A percentile compares a stretch with the other conserved stretches of the same genome.
phyloP scores from a whole-genome alignment of 2,329 filamentous ascomycete genomes.

The Diaporthe australafricana region DNA sequence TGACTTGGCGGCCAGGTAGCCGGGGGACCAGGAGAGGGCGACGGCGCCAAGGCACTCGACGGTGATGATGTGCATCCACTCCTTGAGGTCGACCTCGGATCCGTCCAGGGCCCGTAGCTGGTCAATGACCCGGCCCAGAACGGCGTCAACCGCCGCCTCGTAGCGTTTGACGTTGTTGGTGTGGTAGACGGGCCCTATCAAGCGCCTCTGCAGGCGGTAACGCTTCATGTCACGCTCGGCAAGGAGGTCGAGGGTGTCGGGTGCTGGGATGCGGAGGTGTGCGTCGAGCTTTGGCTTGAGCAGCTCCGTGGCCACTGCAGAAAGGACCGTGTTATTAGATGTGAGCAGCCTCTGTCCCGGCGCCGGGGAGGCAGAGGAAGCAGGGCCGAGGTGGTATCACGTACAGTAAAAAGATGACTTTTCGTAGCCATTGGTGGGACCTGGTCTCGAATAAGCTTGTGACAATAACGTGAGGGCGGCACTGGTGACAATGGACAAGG shows the following conservation, averaged over 20 bases:
- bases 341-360: background rate
- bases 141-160: slow-evolving; percentile 54
- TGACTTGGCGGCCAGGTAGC: slow-evolving; percentile 55
- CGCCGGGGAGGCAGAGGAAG: background rate
- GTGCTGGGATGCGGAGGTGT: slow-evolving; percentile 48
- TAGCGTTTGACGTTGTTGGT: slow-evolving; percentile 55
- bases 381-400: slow-evolving; percentile 33
- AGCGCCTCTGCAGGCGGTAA: slow-evolving; percentile 61
- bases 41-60: slow-evolving; percentile 63
- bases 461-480: no score
- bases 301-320: slow-evolving; percentile 58
- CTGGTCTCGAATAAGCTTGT: slow-evolving; percentile 44
- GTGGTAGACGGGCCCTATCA: slow-evolving; percentile 62
- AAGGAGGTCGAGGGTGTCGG: slow-evolving; percentile 62
- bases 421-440: slow-evolving; percentile 58
- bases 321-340: slow-evolving; percentile 5
- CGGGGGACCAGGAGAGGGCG: slow-evolving; percentile 65
- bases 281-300: slow-evolving; percentile 56
- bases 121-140: slow-evolving; percentile 50
- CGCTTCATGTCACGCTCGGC: slow-evolving; percentile 59
- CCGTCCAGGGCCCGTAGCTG: slow-evolving; percentile 52
- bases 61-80: slow-evolving; percentile 68
- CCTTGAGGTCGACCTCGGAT: slow-evolving; percentile 58
- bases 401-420: slow-evolving; percentile 66
- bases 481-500: background rate